Evolutionary conservation across 441 rosid species (phyloP), one percentile per base, ranked within the genome.

Genomic region (Erysimum pusillum): DNA sequence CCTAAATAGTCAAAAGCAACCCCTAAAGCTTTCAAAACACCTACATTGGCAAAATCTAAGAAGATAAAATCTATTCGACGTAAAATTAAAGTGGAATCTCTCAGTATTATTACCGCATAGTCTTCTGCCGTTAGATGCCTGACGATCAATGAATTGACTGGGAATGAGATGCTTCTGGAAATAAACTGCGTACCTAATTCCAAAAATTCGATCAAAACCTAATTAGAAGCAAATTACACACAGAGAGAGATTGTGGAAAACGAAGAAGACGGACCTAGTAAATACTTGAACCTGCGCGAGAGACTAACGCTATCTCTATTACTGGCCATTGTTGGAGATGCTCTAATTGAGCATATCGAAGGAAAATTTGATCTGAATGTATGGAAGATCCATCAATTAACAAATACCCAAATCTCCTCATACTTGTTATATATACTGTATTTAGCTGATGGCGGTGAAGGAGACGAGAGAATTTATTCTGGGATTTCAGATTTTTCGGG

Each of bases 121-220:
- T 91, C 96, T 73, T 85, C 83, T 63, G 76, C 87, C 0, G 89
- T 86, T 41, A 93, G 96, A 84, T 88, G 92, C 87, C 98, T 83
- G 45, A 96, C 92, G 67, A 93, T 84, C 98, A 94, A 93, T 2
- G 91, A 85, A 78, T 96, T 96, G 86, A 93, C 88, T 41, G 88
- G 73, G 70, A 96, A 96, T 0, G 99, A 94, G 64, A 93, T 91
- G 82, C 97, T 91, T 80, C 98, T 88, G 31, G 98, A 90, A 77
- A 90, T 71, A 36, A 93, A 84, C 82, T 91, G 97, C 2, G 99
- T 91, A 72, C 90, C 98, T 91, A 81, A 74, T 63, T 34, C 14
- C 73, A 25, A 48, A 59, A 72, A 72, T 13, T 17, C 60, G 5
- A 25, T 18, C 28, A 12, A 63, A 35, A 46, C 11, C 18, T 35